These are phyloP conservation scores for Leccinum rimulosum DNA, from an alignment of 768 basidiomycete species.

Conservation along the genomic window DNA sequence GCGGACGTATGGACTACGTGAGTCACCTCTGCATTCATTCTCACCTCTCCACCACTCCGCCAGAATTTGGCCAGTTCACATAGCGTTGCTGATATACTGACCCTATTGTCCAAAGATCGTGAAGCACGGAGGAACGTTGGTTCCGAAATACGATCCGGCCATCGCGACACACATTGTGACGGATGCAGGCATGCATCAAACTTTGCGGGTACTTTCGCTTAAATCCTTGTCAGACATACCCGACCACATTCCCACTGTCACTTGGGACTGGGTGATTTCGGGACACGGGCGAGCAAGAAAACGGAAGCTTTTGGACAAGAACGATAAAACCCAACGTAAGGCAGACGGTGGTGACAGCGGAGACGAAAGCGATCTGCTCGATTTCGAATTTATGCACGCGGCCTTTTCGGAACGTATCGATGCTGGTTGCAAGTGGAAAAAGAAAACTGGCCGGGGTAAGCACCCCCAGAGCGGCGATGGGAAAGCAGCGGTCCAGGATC, in stretches of 20 bases:
- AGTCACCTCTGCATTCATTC: conserved; percentile 24
- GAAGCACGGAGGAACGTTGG: conserved; percentile 58
- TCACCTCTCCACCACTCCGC: neutral
- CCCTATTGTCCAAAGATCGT: conserved; percentile 46
- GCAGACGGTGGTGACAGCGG: neutral
- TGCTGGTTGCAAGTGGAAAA: conserved; percentile 34
- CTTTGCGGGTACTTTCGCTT: conserved; percentile 44
- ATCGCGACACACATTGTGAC: conserved; percentile 69
- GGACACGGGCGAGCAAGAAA: conserved; percentile 33
- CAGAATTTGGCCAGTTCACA: neutral
- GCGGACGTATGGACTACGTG: conserved; percentile 60
- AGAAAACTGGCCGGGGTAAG: conserved; percentile 8
- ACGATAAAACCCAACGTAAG: conserved; percentile 15
- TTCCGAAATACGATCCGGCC: conserved; percentile 54
- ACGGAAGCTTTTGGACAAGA: conserved; percentile 3
- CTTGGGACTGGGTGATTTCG: conserved; percentile 58
- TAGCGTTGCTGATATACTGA: conserved; percentile 6
- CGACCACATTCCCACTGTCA: conserved; percentile 59
- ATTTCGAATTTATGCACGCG: conserved; percentile 44
- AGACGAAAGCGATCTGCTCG: conserved; percentile 20
- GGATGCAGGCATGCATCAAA: conserved; percentile 32
- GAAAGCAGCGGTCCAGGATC: neutral
- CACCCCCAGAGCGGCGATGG: neutral
- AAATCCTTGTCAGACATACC: conserved; percentile 57
- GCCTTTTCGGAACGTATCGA: conserved; percentile 48